Base-by-base conservation (phyloP, 2,329 filamentous ascomycete genomes). In the Claviceps citrina region DNA sequence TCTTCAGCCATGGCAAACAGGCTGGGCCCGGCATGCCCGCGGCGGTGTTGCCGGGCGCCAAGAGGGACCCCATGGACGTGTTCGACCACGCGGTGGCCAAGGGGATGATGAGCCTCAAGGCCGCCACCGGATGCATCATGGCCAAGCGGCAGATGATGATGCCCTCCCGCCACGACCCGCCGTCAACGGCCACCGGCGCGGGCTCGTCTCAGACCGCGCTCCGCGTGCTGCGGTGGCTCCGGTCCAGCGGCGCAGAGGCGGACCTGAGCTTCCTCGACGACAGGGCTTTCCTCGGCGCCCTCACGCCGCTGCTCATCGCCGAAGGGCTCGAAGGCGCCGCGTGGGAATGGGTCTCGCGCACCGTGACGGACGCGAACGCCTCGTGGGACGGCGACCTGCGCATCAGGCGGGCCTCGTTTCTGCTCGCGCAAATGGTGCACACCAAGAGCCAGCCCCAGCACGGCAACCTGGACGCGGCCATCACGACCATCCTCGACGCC, bases 51-150 rank as follows among this genome's bases (percentile, higher is more conserved):
- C 35, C 39, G 20, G 20, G 31, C 3, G 44, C 49, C n/a, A 51
- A 53, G 36, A 54, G 57, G 24, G 64, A 69, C 32, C 70, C 68
- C 3, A 68, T 72, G 59, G 62, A 68, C 30, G 63, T 76, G 3
- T 77, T 77, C 43, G 65, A 73, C 45, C 61, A 65, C 42, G 73
- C 71, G 15, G 70, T 71, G 2, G 62, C 68, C 10, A 64, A 62
- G 49, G 71, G 71, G 28, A 61, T 76, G 47, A 74, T 77, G 72
- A 75, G 63, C 4, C 51, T 65, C 1, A 58, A 60, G 30, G 64
- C 68, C 1, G 73, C 73, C 0, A 65, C 65, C 1, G 73, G 73
- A 10, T 74, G 71, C 43, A 58, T 77, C 39, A 54, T 63, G 24
- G 62, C 66, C 13, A 66, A 73, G 47, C 55, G 57, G 25, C 59